Percentiles rank a stretch among this genome's conserved stretches.
These are phyloP conservation scores for Penicillium frequentans DNA, from an alignment of 2,329 filamentous ascomycete species.

Conservation along the genomic window DNA sequence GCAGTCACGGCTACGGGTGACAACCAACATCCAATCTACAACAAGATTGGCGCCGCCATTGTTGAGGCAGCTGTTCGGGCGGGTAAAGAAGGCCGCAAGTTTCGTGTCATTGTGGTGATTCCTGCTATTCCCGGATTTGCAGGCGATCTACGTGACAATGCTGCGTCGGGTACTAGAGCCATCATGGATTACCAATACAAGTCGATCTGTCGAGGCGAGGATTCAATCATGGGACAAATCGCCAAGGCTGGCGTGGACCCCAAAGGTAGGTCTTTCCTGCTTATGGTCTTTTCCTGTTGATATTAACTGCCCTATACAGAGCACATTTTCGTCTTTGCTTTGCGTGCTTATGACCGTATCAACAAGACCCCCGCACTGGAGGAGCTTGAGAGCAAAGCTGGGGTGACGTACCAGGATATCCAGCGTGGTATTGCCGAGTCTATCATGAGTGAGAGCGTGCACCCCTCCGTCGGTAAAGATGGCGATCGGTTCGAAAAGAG, in stretches of 20 bases:
- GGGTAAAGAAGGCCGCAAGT: conserved; percentile 79
- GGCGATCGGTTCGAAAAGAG: conserved; percentile 49
- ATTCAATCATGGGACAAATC: conserved; percentile 86
- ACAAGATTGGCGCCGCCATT: conserved; percentile 83
- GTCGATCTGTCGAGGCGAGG: conserved; percentile 84
- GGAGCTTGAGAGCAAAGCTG: conserved; percentile 76
- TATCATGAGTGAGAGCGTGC: conserved; percentile 74
- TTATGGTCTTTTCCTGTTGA: background rate
- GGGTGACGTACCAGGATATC: conserved; percentile 80
- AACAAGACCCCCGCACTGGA: conserved; percentile 75
- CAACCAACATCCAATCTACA: conserved; percentile 81
- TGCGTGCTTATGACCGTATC: conserved; percentile 88
- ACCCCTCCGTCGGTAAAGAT: conserved; percentile 44
- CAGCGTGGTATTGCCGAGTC: conserved; percentile 87
- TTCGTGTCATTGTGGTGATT: conserved; percentile 85
- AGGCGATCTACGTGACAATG: conserved; percentile 80
- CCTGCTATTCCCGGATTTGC: conserved; percentile 93
- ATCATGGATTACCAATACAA: conserved; percentile 99
- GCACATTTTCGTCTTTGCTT: conserved; percentile 90
- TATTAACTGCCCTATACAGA: conserved; percentile 42
- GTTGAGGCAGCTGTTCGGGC: conserved; percentile 86
- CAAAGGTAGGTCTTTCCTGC: conserved; percentile 33
- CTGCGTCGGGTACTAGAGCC: conserved; percentile 80
- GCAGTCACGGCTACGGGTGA: conserved; percentile 80
- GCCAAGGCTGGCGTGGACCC: conserved; percentile 74